Evolutionary conservation across 225 moss, liverwort and hornwort genomes (phyloP).

Genomic region (Marchantia polymorpha): DNA sequence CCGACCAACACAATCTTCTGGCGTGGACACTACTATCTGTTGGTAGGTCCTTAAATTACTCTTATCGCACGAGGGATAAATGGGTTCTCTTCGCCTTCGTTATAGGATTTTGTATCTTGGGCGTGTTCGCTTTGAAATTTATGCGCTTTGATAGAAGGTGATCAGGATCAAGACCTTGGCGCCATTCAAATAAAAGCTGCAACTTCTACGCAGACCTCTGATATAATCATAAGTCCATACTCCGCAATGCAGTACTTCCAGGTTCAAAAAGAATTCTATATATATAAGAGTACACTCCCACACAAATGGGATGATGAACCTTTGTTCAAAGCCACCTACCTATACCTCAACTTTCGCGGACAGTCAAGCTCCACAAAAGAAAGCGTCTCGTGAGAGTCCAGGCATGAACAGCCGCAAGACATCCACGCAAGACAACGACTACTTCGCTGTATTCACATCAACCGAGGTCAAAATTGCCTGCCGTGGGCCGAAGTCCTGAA

Average conservation of each 20-base stretch:
- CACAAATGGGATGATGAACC: too few species aligned
- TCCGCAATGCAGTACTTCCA: too few species aligned
- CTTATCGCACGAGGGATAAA: conserved; percentile 48
- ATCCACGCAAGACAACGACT: background rate
- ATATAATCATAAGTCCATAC: too few species aligned
- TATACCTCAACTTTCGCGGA: too few species aligned
- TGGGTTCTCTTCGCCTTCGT: conserved; percentile 57
- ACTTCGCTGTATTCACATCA: background rate
- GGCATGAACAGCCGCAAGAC: too few species aligned
- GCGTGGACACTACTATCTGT: conserved; percentile 52
- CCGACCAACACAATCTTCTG: conserved; percentile 49
- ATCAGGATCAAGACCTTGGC: background rate
- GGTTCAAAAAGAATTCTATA: too few species aligned
- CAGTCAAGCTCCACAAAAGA: too few species aligned
- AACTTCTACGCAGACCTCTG: too few species aligned
- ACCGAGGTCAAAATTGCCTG: conserved; percentile 1
- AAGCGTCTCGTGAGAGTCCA: too few species aligned
- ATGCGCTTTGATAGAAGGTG: conserved; percentile 69
- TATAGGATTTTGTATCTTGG: conserved; percentile 49
- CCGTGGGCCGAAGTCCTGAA: background rate
- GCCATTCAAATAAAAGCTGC: too few species aligned
- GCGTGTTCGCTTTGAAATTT: conserved; percentile 62
- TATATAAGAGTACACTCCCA: too few species aligned
- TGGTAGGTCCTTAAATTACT: conserved; percentile 53
- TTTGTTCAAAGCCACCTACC: too few species aligned